phyloP scores from a whole-genome alignment of 441 rosid species.

The Populus hybrid region DNA sequence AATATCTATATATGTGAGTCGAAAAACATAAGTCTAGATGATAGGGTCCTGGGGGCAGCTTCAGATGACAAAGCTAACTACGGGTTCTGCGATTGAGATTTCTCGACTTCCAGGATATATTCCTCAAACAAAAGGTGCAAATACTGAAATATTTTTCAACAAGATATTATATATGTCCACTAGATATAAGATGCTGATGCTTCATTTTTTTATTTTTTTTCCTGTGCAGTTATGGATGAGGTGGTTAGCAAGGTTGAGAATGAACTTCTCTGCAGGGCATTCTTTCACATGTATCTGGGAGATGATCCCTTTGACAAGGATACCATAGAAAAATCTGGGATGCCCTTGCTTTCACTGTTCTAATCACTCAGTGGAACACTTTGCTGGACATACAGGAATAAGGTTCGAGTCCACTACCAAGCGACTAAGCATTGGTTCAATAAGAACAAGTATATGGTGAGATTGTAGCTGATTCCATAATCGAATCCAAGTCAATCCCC shows the following conservation, averaged over 20 bases:
- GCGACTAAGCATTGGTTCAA: slow-evolving; percentile 12
- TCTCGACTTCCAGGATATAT: slow-evolving; percentile 40
- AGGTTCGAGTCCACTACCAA: slow-evolving; percentile 8
- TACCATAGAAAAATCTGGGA: slow-evolving; percentile 48
- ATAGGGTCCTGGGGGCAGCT: slow-evolving; percentile 42
- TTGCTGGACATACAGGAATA: slow-evolving; percentile 12
- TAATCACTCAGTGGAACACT: slow-evolving; percentile 9
- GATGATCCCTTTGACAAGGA: slow-evolving; percentile 48
- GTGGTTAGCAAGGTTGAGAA: slow-evolving; percentile 43
- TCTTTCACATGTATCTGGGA: slow-evolving; percentile 42
- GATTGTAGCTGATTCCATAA: slow-evolving; percentile 11
- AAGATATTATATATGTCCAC: background rate
- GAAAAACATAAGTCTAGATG: background rate
- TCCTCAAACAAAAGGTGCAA: slow-evolving; percentile 38
- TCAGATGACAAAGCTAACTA: slow-evolving; percentile 41
- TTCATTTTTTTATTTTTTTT: background rate
- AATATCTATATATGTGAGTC: too few relatives aligned
- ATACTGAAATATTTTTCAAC: background rate
- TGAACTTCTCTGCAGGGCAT: slow-evolving; percentile 55
- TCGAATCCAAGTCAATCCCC: slow-evolving; percentile 8
- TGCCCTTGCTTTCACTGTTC: slow-evolving; percentile 44
- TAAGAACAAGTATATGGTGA: slow-evolving; percentile 14
- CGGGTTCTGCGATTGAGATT: slow-evolving; percentile 45
- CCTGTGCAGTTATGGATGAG: slow-evolving; percentile 38
- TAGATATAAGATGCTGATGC: background rate